phyloP scores from a whole-genome alignment of 192 early-diverging fungal species.

The Dissophora globulifera region DNA sequence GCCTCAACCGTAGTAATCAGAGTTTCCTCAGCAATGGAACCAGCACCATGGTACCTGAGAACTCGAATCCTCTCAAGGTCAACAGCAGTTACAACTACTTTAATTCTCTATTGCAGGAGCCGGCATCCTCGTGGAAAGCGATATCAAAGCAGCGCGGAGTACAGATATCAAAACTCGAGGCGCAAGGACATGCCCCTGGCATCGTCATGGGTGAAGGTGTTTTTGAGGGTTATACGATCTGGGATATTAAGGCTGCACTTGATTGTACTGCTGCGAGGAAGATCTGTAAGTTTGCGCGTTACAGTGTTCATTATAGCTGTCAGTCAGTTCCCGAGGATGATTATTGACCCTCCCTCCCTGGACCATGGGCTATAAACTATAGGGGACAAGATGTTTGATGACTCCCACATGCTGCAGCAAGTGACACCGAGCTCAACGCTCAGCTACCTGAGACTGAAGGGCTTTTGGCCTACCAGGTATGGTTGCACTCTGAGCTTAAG shows the following conservation, averaged over 20 bases:
- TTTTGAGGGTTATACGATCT: constrained; percentile 57
- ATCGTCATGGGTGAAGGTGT: constrained; percentile 51
- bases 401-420: constrained; percentile 47
- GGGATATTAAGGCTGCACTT: constrained; percentile 61
- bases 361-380: no score
- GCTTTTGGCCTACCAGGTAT: constrained; percentile 61
- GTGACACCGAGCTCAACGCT: constrained; percentile 52
- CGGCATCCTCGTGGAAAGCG: constrained; percentile 40
- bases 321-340: no score
- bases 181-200: constrained; percentile 49
- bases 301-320: no score
- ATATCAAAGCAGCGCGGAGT: constrained; percentile 36
- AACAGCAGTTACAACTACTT: constrained; percentile 42
- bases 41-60: constrained; percentile 36
- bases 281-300: constrained; percentile 48
- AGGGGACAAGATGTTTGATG: constrained; percentile 61
- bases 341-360: no score
- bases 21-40: constrained; percentile 43
- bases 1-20: constrained; percentile 23
- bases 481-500: no score
- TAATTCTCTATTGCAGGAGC: constrained; percentile 43
- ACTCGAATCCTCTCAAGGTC: constrained; percentile 46
- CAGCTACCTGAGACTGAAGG: constrained; percentile 55
- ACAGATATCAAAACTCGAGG: constrained; percentile 40
- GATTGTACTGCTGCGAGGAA: constrained; percentile 53